Conservation (phyloP, 2,329 filamentous ascomycete species). For the Talaromyces funiculosus region DNA sequence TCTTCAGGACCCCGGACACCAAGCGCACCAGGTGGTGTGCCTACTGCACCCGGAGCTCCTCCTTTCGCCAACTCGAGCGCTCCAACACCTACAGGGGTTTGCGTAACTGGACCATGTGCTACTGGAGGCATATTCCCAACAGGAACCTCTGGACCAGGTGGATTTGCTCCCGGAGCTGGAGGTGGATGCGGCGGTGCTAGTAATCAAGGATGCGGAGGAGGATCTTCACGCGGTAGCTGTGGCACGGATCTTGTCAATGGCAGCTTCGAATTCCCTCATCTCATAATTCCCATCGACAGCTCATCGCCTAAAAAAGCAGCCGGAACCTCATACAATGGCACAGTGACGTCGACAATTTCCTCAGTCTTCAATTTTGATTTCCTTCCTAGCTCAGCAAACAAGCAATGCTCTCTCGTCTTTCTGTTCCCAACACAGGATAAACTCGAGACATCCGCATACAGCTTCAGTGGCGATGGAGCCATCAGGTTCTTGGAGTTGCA, state of each 20-base stretch:
- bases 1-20: slow-evolving; percentile 3
- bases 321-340: slow-evolving; percentile 53
- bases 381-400: slow-evolving; percentile 47
- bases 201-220: slow-evolving; percentile 2
- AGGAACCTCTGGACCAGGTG: not conserved
- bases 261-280: slow-evolving; percentile 53
- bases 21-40: slow-evolving; percentile 5
- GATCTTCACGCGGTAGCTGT: slow-evolving; percentile 28
- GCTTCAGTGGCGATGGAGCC: slow-evolving; percentile 49
- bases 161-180: slow-evolving; percentile 2
- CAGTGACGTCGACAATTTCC: slow-evolving; percentile 48
- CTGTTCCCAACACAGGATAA: slow-evolving; percentile 54
- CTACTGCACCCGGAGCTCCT: slow-evolving; percentile 10
- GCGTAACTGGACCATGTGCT: not conserved
- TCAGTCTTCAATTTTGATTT: slow-evolving; percentile 68
- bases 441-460: slow-evolving; percentile 56
- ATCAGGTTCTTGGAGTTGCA: slow-evolving; percentile 51
- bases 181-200: slow-evolving; percentile 9
- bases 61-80: slow-evolving; percentile 8
- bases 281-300: slow-evolving; percentile 58
- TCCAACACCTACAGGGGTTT: not conserved
- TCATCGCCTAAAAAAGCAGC: slow-evolving; percentile 46
- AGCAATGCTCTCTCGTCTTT: slow-evolving; percentile 61
- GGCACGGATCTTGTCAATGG: slow-evolving; percentile 40
- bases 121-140: not conserved